Percentiles rank a stretch among this genome's conserved stretches.
phyloP scores from a whole-genome alignment of 345 rosid genomes.

The Bruguiera sexangula region DNA sequence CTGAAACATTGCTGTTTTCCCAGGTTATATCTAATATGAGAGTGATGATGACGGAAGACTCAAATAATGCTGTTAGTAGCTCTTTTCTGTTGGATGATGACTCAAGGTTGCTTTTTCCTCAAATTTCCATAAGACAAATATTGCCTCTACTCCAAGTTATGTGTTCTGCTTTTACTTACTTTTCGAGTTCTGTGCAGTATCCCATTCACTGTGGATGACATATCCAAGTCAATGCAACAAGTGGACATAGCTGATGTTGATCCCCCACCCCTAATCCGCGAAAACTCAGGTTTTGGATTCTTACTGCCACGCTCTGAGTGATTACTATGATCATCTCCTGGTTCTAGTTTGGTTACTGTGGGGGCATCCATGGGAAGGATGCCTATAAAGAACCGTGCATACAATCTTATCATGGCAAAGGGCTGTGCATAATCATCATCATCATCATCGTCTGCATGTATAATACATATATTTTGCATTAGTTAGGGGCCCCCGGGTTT shows the following conservation, averaged over 20 bases:
- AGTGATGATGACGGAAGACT: constrained; percentile 94
- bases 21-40: constrained; percentile 95
- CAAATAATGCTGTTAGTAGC: constrained; percentile 89
- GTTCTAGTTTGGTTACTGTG: not conserved
- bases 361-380: not conserved
- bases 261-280: constrained; percentile 80
- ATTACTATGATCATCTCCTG: constrained; percentile 12
- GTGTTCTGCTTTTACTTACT: constrained; percentile 1
- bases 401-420: constrained; percentile 10
- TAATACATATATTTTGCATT: constrained; percentile 17
- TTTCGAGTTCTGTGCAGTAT: constrained; percentile 55
- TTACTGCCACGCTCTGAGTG: constrained; percentile 77
- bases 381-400: constrained; percentile 13
- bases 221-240: constrained; percentile 88
- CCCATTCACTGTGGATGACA: constrained; percentile 95
- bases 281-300: constrained; percentile 91
- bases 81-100: constrained; percentile 97
- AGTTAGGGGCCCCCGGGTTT: constrained; percentile 24
- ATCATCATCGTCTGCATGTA: constrained; percentile 28
- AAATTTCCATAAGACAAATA: not conserved
- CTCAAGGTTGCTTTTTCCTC: constrained; percentile 57
- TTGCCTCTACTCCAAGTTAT: not conserved
- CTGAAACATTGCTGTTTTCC: constrained; percentile 4
- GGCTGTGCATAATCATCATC: constrained; percentile 31
- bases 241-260: constrained; percentile 85